Percentiles rank a stretch among this genome's conserved stretches.
These are phyloP conservation scores for Juglanconis sp. DNA, from an alignment of 2,329 filamentous ascomycete genomes.

Conservation along the genomic window DNA sequence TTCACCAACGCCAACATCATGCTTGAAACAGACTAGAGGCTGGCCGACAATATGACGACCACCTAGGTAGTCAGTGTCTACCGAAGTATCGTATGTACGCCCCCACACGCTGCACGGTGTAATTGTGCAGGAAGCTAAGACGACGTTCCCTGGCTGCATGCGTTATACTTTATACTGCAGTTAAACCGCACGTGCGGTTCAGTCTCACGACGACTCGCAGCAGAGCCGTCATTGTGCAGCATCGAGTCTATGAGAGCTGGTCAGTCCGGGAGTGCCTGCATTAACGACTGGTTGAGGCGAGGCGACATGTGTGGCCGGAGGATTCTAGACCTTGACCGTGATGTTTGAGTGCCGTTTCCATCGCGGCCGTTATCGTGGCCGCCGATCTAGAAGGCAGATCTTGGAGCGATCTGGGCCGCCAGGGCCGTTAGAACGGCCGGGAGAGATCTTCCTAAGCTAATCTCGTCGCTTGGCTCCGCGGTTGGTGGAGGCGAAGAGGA, in stretches of 20 bases:
- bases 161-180: not conserved
- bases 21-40: conserved; percentile 9
- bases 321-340: not conserved
- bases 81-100: not conserved
- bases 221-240: not conserved
- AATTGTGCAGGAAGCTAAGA: conserved; percentile 6
- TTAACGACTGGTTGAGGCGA: not conserved
- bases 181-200: not conserved
- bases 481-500: not conserved
- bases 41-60: conserved; percentile 7
- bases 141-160: not conserved
- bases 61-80: not conserved
- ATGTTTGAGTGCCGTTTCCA: not conserved
- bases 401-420: not conserved
- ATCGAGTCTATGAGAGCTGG: not conserved
- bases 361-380: not conserved
- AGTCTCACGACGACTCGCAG: not conserved
- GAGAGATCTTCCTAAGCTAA: conserved; percentile 1
- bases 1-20: conserved; percentile 1
- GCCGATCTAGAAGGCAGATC: not conserved
- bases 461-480: not conserved
- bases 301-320: not conserved
- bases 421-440: not conserved
- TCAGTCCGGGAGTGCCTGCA: not conserved
- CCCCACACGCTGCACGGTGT: not conserved